These are phyloP conservation scores for Proliferodiscus dingleyae DNA, from an alignment of 2,329 filamentous ascomycete genomes.

Conservation along the genomic window DNA sequence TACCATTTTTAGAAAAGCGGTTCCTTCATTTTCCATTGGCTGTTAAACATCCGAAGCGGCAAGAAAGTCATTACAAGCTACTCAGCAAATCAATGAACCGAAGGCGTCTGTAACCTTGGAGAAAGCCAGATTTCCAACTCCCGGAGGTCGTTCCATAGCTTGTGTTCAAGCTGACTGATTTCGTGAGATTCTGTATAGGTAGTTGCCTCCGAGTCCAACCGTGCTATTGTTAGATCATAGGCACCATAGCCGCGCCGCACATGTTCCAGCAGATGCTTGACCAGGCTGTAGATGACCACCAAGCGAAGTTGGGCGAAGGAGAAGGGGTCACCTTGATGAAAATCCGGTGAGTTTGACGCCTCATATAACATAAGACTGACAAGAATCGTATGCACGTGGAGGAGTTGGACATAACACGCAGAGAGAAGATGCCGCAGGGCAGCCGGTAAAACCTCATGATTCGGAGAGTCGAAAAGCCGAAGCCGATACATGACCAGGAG, in stretches of 20 bases:
- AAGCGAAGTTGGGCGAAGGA: conserved; percentile 4
- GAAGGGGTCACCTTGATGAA: conserved; percentile 6
- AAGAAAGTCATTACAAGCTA: conserved; percentile 2
- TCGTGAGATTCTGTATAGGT: conserved; percentile 1
- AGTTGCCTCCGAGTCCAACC: conserved; percentile 1
- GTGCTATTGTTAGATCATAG: conserved; percentile 4
- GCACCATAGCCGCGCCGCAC: conserved; percentile 6
- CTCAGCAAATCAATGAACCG: conserved; percentile 2
- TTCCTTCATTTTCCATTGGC: conserved; percentile 7
- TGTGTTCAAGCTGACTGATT: conserved; percentile 9
- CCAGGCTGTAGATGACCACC: conserved; percentile 6
- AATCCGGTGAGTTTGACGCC: conserved; percentile 5
- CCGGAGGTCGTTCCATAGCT: conserved; percentile 7
- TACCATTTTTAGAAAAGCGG: conserved; percentile 7
- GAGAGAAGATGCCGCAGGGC: conserved; percentile 6
- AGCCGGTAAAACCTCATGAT: conserved; percentile 7
- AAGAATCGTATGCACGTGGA: conserved; percentile 6
- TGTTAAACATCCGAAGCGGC: conserved; percentile 7
- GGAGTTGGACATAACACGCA: conserved; percentile 6
- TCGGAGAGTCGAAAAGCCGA: conserved; percentile 5
- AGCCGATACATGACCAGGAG: conserved; percentile 7
- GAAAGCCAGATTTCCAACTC: conserved; percentile 6
- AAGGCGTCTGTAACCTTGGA: conserved; percentile 5
- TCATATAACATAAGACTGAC: conserved; percentile 7
- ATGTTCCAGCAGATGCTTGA: conserved; percentile 6